Base-by-base conservation (phyloP, 1,284 basidiomycete genomes). In the Sphaerobolus stellatus region DNA sequence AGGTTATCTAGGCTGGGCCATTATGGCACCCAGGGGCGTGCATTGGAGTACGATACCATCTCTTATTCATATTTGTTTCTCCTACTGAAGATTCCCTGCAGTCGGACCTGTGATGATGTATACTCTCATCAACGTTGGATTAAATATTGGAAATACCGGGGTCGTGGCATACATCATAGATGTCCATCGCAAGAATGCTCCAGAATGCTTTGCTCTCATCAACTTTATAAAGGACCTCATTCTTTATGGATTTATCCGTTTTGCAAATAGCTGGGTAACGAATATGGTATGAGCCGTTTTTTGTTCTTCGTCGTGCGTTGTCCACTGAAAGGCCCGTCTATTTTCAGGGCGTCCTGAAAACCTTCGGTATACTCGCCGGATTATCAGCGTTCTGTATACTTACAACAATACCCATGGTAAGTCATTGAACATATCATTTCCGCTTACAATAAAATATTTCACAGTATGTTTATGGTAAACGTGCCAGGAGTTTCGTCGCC, bases 141-240 rank as follows among this genome's bases (percentile, higher is more conserved):
- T 59, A 33, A 50, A 56, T 22, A 56, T 64, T 28, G 59, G 58
- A 5, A 44, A 55, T 2, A 59, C 59, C 4, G 56, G 73, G 8
- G 69, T 74, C 3, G 69, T 76, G 20, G 74, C 74, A 7, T 78
- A 78, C 59, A 62, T 77, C 5, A 69, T 77, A 31, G 75, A 76
- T 58, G 72, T 71, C 22, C 75, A 76, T 61, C 69, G 71, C 16
- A 60, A 67, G 20, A 69, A 72, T 58, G 71, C 73, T 4, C 63
- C 76, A 29, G 74, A 77, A 59, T 67, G 73, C 50, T 64, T 78
- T 50, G 73, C 75, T 3, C 61, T 77, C 28, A 70, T 68, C 59
- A 77, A 76, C 62, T 74, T 77, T 56, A 60, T 64, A 48, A 77
- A 78, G 61, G 75, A 75, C 54, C 69, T 76, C 63, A 71, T 78